Base-by-base conservation (phyloP, 768 basidiomycete genomes). In the Lentinula edodes region DNA sequence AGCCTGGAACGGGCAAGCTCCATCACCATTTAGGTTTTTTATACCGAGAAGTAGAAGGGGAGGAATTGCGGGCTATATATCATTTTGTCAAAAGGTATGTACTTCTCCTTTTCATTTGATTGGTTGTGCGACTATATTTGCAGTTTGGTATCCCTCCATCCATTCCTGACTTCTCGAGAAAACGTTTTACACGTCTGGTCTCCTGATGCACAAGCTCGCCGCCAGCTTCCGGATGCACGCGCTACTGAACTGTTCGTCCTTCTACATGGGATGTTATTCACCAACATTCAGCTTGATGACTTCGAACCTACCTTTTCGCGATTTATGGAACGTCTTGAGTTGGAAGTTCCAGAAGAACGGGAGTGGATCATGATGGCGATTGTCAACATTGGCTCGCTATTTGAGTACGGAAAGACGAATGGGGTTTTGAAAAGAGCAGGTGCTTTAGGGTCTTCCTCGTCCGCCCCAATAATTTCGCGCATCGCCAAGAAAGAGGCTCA, bases 361-460 rank as follows among this genome's bases (percentile, higher is more conserved):
- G 93, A 96, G 61, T 99, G 97, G 97, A 88, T 93, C 66, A 94
- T 95, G 90, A 96, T 98, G 93, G 96, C 86, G 0, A 77, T 90
- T 51, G 79, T 93, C 66, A 96, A 96, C 71, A 79, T 98, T 36
- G 80, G 84, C 4, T 83, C 90, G 0, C 73, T 97, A 8, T 76
- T 98, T 67, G 95, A 98, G 72, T 98, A 95, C 66, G 96, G 97
- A 38, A 80, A 85, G 32, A 79, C 87, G 2, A 81, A 80, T 5
- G 87, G 93, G 2, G 74, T 92, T 5, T 73, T 98, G 52, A 81
- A 85, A 57, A 86, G 81, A 63, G 83, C 88, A 13, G 85, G 80
- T 32, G 72, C 81, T 3, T 78, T 13, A 43, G 62, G 20, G 46
- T 10, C 59, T 6, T 34, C 34, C 28, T 67, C 52, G 20, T 18